Conservation (phyloP, 2,329 filamentous ascomycete genomes). For the Verticillium klebahnii region DNA sequence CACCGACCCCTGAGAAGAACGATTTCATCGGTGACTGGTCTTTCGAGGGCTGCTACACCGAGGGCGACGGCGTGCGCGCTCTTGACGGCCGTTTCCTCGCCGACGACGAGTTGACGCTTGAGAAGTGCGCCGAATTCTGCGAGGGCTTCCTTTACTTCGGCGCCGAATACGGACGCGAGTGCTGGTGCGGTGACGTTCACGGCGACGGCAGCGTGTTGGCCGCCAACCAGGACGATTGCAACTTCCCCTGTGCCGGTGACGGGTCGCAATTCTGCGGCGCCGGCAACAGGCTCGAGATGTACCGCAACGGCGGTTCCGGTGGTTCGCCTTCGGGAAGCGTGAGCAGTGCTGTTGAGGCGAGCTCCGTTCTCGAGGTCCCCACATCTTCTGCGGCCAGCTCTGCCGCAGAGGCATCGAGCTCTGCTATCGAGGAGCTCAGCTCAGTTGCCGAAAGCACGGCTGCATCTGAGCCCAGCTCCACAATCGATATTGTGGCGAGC, state of each 20-base stretch:
- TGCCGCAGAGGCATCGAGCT: background rate
- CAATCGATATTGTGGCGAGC: background rate
- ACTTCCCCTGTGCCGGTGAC: slow-evolving; percentile 26
- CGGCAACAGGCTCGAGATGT: slow-evolving; percentile 25
- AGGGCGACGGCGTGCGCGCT: slow-evolving; percentile 24
- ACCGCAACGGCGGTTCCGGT: slow-evolving; percentile 8
- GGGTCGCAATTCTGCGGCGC: slow-evolving; percentile 29
- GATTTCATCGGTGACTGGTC: slow-evolving; percentile 20
- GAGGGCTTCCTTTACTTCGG: slow-evolving; percentile 25
- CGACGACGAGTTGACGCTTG: slow-evolving; percentile 29
- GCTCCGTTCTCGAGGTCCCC: background rate
- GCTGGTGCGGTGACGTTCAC: slow-evolving; percentile 31
- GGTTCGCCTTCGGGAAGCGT: background rate
- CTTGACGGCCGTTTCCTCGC: slow-evolving; percentile 22
- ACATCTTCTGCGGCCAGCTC: background rate
- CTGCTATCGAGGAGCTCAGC: background rate
- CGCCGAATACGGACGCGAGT: slow-evolving; percentile 30
- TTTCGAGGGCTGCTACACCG: slow-evolving; percentile 32
- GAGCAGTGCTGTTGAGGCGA: background rate
- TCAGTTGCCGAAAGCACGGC: background rate
- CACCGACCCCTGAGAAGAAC: slow-evolving; percentile 19
- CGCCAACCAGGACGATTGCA: slow-evolving; percentile 25
- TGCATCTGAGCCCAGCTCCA: background rate
- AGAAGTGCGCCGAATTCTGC: slow-evolving; percentile 25
- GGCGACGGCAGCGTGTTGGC: slow-evolving; percentile 21